Evolutionary conservation across 2,329 filamentous ascomycete genomes (phyloP).

Genomic region (Bipolaris bicolor): DNA sequence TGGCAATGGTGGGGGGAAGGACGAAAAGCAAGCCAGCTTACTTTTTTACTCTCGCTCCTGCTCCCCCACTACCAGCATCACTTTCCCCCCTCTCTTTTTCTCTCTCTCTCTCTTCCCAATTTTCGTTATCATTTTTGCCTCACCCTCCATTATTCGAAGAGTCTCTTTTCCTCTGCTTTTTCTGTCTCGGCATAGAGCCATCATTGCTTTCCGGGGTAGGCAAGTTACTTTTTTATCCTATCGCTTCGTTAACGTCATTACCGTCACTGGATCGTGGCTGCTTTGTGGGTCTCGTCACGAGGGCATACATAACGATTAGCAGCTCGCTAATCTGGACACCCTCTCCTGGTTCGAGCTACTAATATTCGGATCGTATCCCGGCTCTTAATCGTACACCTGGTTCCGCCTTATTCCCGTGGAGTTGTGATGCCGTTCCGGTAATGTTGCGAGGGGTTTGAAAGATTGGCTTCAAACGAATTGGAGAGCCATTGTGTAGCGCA

Average conservation of each 20-base stretch:
- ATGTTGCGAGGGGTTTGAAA: conserved; percentile 11
- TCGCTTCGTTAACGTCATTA: conserved; percentile 1
- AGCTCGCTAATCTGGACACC: neutral
- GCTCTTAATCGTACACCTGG: neutral
- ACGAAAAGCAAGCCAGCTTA: neutral
- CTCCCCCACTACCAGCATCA: neutral
- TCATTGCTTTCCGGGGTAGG: conserved; percentile 3
- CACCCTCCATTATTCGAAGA: neutral
- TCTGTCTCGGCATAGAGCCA: conserved; percentile 1
- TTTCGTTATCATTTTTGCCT: neutral
- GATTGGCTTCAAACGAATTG: conserved; percentile 7
- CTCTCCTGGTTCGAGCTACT: neutral
- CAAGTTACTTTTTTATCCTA: neutral
- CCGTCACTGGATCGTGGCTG: neutral
- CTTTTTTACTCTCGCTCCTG: neutral
- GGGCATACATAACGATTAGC: conserved; percentile 2
- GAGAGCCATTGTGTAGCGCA: neutral
- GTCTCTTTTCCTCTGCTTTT: conserved; percentile 2
- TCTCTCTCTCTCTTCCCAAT: conserved; percentile 1
- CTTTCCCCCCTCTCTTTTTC: neutral
- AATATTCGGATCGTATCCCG: neutral
- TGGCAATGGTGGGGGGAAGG: conserved; percentile 3
- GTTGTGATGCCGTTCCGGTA: conserved; percentile 10
- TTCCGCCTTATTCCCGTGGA: conserved; percentile 1
- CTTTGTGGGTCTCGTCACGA: neutral